phyloP scores from a whole-genome alignment of 306 rosid genomes.

The Senna tora region DNA sequence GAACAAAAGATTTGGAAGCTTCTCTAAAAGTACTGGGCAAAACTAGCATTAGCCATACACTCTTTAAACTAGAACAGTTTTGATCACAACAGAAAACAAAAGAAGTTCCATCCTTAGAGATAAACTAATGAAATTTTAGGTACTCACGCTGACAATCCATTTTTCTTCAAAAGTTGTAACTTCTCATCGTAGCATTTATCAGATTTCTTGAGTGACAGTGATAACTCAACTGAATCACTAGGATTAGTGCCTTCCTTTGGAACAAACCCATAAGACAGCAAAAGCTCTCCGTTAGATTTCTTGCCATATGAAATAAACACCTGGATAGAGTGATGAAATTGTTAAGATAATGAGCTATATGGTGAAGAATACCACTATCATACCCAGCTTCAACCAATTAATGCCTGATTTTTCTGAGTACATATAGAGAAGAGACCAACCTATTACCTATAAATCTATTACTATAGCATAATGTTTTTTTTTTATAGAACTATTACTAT shows the following conservation, averaged over 20 bases:
- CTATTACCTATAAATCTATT: constrained; percentile 2
- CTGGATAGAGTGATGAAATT: constrained; percentile 49
- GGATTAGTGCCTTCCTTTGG: constrained; percentile 94
- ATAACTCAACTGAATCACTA: constrained; percentile 83
- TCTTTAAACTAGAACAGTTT: constrained; percentile 5
- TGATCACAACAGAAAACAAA: constrained; percentile 6
- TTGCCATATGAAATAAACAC: constrained; percentile 94
- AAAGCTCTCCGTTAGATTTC: constrained; percentile 91
- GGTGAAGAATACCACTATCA: constrained; percentile 31
- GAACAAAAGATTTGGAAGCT: constrained; percentile 20
- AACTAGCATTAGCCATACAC: neutral
- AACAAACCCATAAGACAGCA: constrained; percentile 93
- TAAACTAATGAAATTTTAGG: constrained; percentile 10
- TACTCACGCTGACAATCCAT: constrained; percentile 74
- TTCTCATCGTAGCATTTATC: constrained; percentile 77
- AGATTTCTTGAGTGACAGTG: constrained; percentile 70
- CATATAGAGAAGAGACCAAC: constrained; percentile 11
- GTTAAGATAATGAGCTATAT: neutral
- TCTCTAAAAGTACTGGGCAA: neutral
- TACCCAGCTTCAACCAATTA: constrained; percentile 17
- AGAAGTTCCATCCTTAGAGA: constrained; percentile 17
- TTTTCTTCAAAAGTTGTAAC: constrained; percentile 64
- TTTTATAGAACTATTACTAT: too few species aligned
- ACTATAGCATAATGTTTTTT: too few species aligned
- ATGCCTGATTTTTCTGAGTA: constrained; percentile 17